A percentile compares a stretch with the other conserved stretches of the same genome.
phyloP scores from a whole-genome alignment of 495 filamentous ascomycete species.

The Hypoxylon cercidicola region DNA sequence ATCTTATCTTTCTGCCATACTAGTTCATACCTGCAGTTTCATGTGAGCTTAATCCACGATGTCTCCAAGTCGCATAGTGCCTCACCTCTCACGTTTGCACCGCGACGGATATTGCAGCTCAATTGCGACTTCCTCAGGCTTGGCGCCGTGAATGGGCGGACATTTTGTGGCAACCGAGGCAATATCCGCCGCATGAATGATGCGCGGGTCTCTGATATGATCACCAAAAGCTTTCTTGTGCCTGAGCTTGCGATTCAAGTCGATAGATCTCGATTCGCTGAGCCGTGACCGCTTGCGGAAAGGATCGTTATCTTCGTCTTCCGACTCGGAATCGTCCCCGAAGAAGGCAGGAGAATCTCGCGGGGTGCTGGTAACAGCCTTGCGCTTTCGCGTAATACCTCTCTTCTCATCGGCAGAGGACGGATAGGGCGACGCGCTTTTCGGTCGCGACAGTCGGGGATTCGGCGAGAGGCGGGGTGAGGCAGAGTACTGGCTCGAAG shows the following conservation, averaged over 20 bases:
- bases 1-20: slow-evolving; percentile 84
- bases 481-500: slow-evolving; percentile 32
- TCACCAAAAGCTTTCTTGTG: slow-evolving; percentile 67
- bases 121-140: slow-evolving; percentile 64
- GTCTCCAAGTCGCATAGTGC: slow-evolving; percentile 9
- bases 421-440: slow-evolving; percentile 50
- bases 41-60: slow-evolving; percentile 33
- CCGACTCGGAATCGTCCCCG: slow-evolving; percentile 42
- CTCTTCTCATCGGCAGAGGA: slow-evolving; percentile 49
- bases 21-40: slow-evolving; percentile 73
- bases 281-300: slow-evolving; percentile 47
- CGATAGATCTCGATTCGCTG: slow-evolving; percentile 45
- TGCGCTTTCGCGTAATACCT: slow-evolving; percentile 42
- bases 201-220: slow-evolving; percentile 61
- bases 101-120: slow-evolving; percentile 78
- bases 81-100: slow-evolving; percentile 73
- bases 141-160: slow-evolving; percentile 57
- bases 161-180: slow-evolving; percentile 62
- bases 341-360: slow-evolving; percentile 46
- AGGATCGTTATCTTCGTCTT: slow-evolving; percentile 38
- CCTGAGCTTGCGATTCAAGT: slow-evolving; percentile 68
- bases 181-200: slow-evolving; percentile 76
- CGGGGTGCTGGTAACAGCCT: slow-evolving; percentile 42
- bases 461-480: slow-evolving; percentile 41
- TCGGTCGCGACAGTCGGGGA: slow-evolving; percentile 38